phyloP scores from a whole-genome alignment of 2,329 filamentous ascomycete species.

The Eutypella sp. region DNA sequence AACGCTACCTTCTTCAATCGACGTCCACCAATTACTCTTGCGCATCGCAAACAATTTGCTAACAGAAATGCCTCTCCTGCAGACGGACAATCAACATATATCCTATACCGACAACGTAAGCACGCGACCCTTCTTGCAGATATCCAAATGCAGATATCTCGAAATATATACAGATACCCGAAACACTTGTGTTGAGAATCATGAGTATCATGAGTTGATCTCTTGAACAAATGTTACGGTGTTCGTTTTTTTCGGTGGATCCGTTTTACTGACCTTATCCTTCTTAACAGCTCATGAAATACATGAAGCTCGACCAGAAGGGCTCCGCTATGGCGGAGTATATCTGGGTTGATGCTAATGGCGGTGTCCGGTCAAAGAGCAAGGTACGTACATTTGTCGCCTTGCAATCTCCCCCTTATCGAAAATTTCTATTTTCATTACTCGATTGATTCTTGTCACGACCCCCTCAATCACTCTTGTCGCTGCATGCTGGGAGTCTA shows the following conservation, averaged over 20 bases:
- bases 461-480: not conserved
- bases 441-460: conserved; percentile 20
- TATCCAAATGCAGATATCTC: not conserved
- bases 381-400: conserved; percentile 62
- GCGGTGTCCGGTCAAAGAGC: conserved; percentile 87
- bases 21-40: conserved; percentile 26
- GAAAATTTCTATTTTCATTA: conserved; percentile 22
- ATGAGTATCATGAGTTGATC: not conserved
- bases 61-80: conserved; percentile 22
- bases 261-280: conserved; percentile 13
- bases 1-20: conserved; percentile 1
- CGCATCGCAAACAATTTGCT: conserved; percentile 29
- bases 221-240: not conserved
- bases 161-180: too few relatives aligned
- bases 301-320: conserved; percentile 84
- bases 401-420: conserved; percentile 19
- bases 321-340: conserved; percentile 90
- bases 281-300: conserved; percentile 75
- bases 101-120: conserved; percentile 31
- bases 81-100: conserved; percentile 34
- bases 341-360: conserved; percentile 86
- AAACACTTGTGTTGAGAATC: too few relatives aligned
- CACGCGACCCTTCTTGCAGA: conserved; percentile 10
- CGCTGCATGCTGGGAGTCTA: conserved; percentile 3
- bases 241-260: not conserved